Conservation (phyloP, 768 basidiomycete genomes). For the Ephemerocybe angulata region DNA sequence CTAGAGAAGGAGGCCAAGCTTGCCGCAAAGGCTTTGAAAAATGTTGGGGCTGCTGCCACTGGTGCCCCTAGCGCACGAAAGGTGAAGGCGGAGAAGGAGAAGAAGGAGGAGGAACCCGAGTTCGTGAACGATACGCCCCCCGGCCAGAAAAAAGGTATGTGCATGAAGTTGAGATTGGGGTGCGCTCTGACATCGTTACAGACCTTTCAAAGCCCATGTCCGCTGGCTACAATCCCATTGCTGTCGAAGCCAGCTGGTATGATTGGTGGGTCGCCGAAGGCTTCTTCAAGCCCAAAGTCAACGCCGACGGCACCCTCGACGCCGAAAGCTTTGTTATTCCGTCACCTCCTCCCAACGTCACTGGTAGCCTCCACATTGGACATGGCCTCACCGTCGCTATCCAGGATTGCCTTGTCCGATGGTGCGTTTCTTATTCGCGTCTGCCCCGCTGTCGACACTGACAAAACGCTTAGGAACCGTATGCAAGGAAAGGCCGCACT, state of each 20-base stretch:
- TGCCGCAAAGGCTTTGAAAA: slow-evolving; percentile 63
- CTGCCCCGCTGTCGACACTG: neutral
- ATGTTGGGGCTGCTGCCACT: slow-evolving; percentile 34
- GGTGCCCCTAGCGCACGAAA: slow-evolving; percentile 54
- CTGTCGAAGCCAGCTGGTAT: slow-evolving; percentile 95
- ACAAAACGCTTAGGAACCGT: slow-evolving; percentile 67
- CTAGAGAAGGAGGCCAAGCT: slow-evolving; percentile 76
- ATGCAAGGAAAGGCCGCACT: slow-evolving; percentile 92
- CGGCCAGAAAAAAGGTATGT: slow-evolving; percentile 90
- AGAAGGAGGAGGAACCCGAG: slow-evolving; percentile 58
- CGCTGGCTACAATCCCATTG: slow-evolving; percentile 91
- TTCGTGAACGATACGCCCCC: slow-evolving; percentile 87
- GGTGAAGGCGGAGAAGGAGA: slow-evolving; percentile 68
- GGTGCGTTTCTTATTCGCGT: slow-evolving; percentile 47
- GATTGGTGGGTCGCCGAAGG: slow-evolving; percentile 95
- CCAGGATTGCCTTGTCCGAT: slow-evolving; percentile 86
- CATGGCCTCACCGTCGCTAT: slow-evolving; percentile 91
- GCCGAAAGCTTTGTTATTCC: slow-evolving; percentile 71
- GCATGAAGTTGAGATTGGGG: neutral
- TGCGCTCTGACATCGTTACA: slow-evolving; percentile 24
- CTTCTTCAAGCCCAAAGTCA: slow-evolving; percentile 75
- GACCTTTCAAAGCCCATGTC: slow-evolving; percentile 88
- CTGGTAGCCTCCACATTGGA: slow-evolving; percentile 92
- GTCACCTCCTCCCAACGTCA: slow-evolving; percentile 94
- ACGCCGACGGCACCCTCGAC: slow-evolving; percentile 48